These are phyloP conservation scores for Podospora pseudoanserina DNA, from an alignment of 495 filamentous ascomycete genomes.

Conservation along the genomic window DNA sequence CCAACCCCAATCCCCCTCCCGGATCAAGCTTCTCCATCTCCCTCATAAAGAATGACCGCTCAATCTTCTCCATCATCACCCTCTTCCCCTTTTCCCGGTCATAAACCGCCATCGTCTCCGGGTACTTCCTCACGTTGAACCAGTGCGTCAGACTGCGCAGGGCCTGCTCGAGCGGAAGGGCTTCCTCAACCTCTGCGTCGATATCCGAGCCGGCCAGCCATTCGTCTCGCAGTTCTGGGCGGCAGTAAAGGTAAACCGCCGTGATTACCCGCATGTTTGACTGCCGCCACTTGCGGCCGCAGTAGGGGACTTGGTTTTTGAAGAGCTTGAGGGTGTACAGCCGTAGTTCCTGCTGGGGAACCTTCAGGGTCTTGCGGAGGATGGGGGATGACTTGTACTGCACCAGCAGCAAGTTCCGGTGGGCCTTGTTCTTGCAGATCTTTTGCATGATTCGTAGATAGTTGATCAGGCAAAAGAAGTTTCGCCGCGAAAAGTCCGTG, in stretches of 20 bases:
- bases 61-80: conserved; percentile 61
- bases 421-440: conserved; percentile 88
- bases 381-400: conserved; percentile 91
- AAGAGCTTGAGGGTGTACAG: conserved; percentile 96
- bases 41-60: conserved; percentile 83
- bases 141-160: conserved; percentile 84
- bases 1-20: background rate
- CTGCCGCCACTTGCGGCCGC: conserved; percentile 96
- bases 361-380: conserved; percentile 82
- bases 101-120: conserved; percentile 72
- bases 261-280: conserved; percentile 98
- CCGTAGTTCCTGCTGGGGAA: conserved; percentile 80
- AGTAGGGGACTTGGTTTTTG: conserved; percentile 97
- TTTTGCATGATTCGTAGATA: conserved; percentile 95
- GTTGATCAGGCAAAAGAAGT: conserved; percentile 92
- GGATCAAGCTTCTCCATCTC: conserved; percentile 63
- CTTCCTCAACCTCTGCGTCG: conserved; percentile 89
- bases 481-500: conserved; percentile 85
- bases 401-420: conserved; percentile 87
- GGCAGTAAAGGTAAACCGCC: conserved; percentile 87
- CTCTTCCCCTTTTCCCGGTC: conserved; percentile 38
- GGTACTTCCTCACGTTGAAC: conserved; percentile 81
- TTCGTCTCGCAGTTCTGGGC: conserved; percentile 88
- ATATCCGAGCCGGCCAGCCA: conserved; percentile 91
- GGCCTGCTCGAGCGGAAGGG: conserved; percentile 84